Percentiles rank a stretch among this genome's conserved stretches.
Conservation (phyloP, 805 yeast genomes). For the Lachancea waltii region DNA sequence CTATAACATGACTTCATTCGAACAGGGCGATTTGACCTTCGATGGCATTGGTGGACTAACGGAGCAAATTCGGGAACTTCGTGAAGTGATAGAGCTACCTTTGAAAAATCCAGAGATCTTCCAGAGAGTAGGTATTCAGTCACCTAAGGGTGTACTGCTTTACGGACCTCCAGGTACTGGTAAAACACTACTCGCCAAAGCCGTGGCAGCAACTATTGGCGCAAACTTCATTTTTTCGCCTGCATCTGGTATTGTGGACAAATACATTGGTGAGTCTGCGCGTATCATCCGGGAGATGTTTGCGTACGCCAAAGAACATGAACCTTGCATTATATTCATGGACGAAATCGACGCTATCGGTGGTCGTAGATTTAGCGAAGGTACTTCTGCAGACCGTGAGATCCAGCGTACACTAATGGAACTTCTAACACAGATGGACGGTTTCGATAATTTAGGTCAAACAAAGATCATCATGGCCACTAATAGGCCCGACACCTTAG, state of each 20-base stretch:
- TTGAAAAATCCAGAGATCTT: constrained; percentile 95
- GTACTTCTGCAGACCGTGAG: constrained; percentile 97
- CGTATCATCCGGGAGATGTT: constrained; percentile 96
- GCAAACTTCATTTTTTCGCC: constrained; percentile 98
- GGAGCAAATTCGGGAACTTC: constrained; percentile 91
- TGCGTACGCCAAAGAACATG: constrained; percentile 95
- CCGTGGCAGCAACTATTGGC: constrained; percentile 97
- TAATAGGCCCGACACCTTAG: constrained; percentile 96
- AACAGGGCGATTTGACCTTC: constrained; percentile 95
- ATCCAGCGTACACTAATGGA: constrained; percentile 98
- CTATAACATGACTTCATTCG: constrained; percentile 95
- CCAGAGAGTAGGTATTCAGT: constrained; percentile 91
- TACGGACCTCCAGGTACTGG: constrained; percentile 99
- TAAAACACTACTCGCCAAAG: constrained; percentile 90
- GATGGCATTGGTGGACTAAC: constrained; percentile 93
- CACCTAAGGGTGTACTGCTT: constrained; percentile 95
- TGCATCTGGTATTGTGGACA: constrained; percentile 95
- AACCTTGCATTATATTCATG: constrained; percentile 96
- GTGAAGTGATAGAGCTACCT: constrained; percentile 97
- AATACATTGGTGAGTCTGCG: constrained; percentile 96
- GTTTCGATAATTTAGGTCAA: constrained; percentile 92
- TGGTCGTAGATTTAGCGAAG: constrained; percentile 95
- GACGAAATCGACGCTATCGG: constrained; percentile 99
- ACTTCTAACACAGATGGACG: constrained; percentile 95
- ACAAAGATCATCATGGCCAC: constrained; percentile 98